These are phyloP conservation scores for Castanopsis chinensis DNA, from an alignment of 306 rosid genomes.

Conservation along the genomic window DNA sequence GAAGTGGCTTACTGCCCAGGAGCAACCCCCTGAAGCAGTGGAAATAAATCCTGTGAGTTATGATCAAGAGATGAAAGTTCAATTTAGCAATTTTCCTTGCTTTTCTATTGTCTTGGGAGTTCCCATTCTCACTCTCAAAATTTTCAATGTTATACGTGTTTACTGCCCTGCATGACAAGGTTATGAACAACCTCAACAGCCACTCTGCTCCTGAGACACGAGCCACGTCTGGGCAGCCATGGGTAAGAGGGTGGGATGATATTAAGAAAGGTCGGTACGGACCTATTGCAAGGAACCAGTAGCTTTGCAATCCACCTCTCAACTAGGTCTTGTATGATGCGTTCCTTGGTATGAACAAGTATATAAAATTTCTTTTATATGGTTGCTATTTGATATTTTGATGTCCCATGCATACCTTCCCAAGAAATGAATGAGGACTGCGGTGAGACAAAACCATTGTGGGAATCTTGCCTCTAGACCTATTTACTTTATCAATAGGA, in stretches of 20 bases:
- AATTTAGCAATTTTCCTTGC: background rate
- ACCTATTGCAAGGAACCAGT: slow-evolving; percentile 74
- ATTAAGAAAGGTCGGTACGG: slow-evolving; percentile 57
- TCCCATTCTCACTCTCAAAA: slow-evolving; percentile 23
- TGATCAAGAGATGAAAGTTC: slow-evolving; percentile 20
- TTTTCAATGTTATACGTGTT: slow-evolving; percentile 54
- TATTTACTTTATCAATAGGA: no score
- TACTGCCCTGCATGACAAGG: slow-evolving; percentile 46
- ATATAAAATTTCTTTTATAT: no score
- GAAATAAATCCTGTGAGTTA: slow-evolving; percentile 65
- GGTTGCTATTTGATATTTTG: no score
- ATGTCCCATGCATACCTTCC: no score
- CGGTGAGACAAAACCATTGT: no score
- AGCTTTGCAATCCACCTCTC: slow-evolving; percentile 11
- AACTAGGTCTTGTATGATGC: background rate
- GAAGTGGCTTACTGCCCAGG: slow-evolving; percentile 90
- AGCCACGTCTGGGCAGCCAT: slow-evolving; percentile 67
- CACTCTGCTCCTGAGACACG: slow-evolving; percentile 71
- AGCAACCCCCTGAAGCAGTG: slow-evolving; percentile 68
- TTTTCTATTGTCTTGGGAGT: background rate
- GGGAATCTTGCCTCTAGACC: no score
- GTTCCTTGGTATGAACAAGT: slow-evolving; percentile 10
- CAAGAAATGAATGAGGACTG: no score
- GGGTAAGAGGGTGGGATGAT: slow-evolving; percentile 99
- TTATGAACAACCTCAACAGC: slow-evolving; percentile 57